Percentiles rank a stretch among this genome's conserved stretches.
These are phyloP conservation scores for Nepenthes alata DNA, from an alignment of 179 eudicot genomes.

Conservation along the genomic window DNA sequence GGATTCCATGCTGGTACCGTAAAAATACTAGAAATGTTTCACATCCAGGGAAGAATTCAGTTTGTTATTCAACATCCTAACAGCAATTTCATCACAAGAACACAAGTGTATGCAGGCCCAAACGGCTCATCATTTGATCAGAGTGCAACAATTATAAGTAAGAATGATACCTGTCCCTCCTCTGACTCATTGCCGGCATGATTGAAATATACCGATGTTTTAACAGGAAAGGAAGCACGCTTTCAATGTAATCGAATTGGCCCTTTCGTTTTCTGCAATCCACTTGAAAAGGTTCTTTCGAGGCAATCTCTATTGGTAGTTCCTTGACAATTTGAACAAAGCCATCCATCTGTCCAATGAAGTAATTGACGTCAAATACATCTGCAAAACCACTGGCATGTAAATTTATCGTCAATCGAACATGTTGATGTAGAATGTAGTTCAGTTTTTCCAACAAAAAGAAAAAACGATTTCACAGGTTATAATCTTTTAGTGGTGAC, in stretches of 20 bases:
- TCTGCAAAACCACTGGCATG: slow-evolving; percentile 88
- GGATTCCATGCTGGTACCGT: too few species aligned
- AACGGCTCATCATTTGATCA: too few species aligned
- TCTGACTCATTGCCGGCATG: slow-evolving; percentile 96
- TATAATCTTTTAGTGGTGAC: too few species aligned
- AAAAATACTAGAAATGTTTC: too few species aligned
- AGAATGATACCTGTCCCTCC: slow-evolving; percentile 72
- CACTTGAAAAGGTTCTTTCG: slow-evolving; percentile 70
- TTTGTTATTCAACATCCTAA: too few species aligned
- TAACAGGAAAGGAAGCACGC: slow-evolving; percentile 71
- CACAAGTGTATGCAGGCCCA: too few species aligned
- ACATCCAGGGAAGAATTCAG: too few species aligned
- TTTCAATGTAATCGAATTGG: slow-evolving; percentile 76
- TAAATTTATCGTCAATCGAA: slow-evolving; percentile 13
- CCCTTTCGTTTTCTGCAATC: slow-evolving; percentile 94
- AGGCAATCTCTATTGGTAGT: slow-evolving; percentile 59
- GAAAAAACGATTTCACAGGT: too few species aligned
- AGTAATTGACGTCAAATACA: slow-evolving; percentile 91
- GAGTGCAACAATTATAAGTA: neutral
- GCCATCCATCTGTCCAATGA: slow-evolving; percentile 66
- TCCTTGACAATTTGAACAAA: slow-evolving; percentile 67
- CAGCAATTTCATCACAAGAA: too few species aligned
- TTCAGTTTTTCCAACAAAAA: too few species aligned
- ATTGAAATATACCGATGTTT: slow-evolving; percentile 84
- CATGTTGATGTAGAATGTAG: neutral